Base-by-base conservation (phyloP, 371 early-diverging fungal species). In the Globomyces sp. region DNA sequence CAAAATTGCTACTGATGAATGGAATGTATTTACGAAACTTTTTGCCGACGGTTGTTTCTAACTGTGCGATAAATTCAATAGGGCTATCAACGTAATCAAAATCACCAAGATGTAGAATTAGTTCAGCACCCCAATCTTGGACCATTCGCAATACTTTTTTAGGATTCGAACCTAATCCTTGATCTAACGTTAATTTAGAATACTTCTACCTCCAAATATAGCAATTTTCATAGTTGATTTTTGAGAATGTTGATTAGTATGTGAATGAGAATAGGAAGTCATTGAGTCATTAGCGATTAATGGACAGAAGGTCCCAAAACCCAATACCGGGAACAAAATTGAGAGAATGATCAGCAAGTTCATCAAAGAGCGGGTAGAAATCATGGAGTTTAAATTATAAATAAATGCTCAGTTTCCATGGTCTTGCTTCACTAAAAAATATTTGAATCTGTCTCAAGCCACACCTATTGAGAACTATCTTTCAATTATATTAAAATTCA, bases 111-210 rank as follows among this genome's bases (percentile, higher is more conserved):
- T 67, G 68, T 4, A 79, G 53, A 4, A 65, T 24, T 43, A 67
- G 52, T 11, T 77, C 53, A n/a, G 68, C 42, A 0, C 48, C 57
- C 71, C 70, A 72, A 10, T 72, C 63, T 24, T 53, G 53, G 51
- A 79, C 57, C 66, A 75, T 43, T 13, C 60, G n/a, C 8, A 79
- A 64, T 41, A 79, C 71, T 34, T 57, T 39, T 45, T 11, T 42
- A 8, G 76, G 63, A 44, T 74, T 44, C 24, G 34, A 13, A 6
- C 69, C 68, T 11, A 77, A 57, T 4, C 79, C 79, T 43, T 69
- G 72, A 64, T 79, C 79, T 24, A 24, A 24, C 24, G 24, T 24
- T 24, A 24, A 6, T 72, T 77, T 8, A 77, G 36, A 41, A 77
- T 57, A 8, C 72, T n/a, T 70, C 41, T 60, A 52, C 24, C 24